A percentile compares a stretch with the other conserved stretches of the same genome.
phyloP scores from a whole-genome alignment of 495 filamentous ascomycete genomes.

The Tuber microsphaerosporum region DNA sequence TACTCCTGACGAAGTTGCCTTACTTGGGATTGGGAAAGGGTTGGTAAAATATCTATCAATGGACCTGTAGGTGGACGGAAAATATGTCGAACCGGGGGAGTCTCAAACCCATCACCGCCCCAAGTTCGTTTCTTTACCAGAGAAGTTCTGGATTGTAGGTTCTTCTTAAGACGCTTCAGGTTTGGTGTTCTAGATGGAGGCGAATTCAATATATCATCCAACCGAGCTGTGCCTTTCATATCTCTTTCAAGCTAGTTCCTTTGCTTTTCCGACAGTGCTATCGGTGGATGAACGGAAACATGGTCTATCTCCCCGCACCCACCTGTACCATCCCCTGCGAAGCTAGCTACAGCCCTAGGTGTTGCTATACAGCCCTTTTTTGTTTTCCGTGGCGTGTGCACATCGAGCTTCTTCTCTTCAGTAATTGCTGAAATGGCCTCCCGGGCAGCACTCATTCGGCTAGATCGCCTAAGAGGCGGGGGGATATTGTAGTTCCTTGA shows the following conservation, averaged over 20 bases:
- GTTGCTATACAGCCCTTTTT: neutral
- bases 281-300: constrained; percentile 10
- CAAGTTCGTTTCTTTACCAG: constrained; percentile 18
- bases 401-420: neutral
- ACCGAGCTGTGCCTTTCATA: no score
- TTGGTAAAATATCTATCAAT: constrained; percentile 76
- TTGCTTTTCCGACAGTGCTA: constrained; percentile 12
- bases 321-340: constrained; percentile 27
- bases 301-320: constrained; percentile 9
- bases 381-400: neutral
- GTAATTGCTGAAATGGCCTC: neutral
- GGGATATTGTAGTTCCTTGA: no score
- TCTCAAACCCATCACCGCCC: constrained; percentile 5
- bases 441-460: no score
- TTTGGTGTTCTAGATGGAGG: constrained; percentile 30
- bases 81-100: constrained; percentile 64
- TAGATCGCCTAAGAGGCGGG: no score
- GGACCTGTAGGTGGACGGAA: constrained; percentile 60
- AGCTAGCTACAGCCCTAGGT: no score
- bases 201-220: constrained; percentile 25
- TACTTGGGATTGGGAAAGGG: constrained; percentile 75
- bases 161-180: constrained; percentile 21
- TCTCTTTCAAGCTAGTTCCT: constrained; percentile 19
- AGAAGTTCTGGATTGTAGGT: constrained; percentile 18
- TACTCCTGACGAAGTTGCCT: constrained; percentile 78